Base-by-base conservation (phyloP, 495 filamentous ascomycete genomes). In the Pyrenula aspistea region DNA sequence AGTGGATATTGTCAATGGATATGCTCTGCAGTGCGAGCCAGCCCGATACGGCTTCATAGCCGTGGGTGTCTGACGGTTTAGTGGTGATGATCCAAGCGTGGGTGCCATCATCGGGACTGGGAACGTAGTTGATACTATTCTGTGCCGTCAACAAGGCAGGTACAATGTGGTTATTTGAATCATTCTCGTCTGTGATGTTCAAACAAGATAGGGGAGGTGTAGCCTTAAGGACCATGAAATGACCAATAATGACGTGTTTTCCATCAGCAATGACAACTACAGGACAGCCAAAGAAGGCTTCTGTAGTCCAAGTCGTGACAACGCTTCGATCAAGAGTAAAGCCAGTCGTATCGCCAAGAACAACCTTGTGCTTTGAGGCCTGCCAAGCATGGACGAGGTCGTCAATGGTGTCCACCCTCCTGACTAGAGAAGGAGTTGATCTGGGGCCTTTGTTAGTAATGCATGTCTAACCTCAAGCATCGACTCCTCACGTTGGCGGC, bases 251-350 rank as follows among this genome's bases (percentile, higher is more conserved):
- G 31, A 50, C 22, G 24, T 47, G 31, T 21, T 24, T 50, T 21
- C 57, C 57, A 50, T 59, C 53, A 10, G 50, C 53, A 12, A 56
- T 8, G 22, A 59, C 25, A 2, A 56, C 54, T n/a, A 59, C 57
- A 25, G 57, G 55, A 42, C 57, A 59, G 12, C 57, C 57, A 53
- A 55, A 59, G 53, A 59, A 59, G 11, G 19, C 19, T n/a, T 22
- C 53, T 20, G 57, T 59, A n/a, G 56, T 54, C 11, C 19, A 57
- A n/a, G 50, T 22, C 12, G 50, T 25, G 25, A 8, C 15, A 8
- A 8, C 8, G 15, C 8, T 42, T 15, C 31, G 31, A 42, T 42
- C 31, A 42, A 42, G 31, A 8, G 4, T 15, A 4, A 4, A 42
- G 8, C 31, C 31, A 42, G 4, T 42, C 8, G 31, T 42, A 42